Percentiles rank a stretch among this genome's conserved stretches.
Evolutionary conservation across 2,329 filamentous ascomycete species (phyloP).

Genomic region (Ceratocystis smalleyi): DNA sequence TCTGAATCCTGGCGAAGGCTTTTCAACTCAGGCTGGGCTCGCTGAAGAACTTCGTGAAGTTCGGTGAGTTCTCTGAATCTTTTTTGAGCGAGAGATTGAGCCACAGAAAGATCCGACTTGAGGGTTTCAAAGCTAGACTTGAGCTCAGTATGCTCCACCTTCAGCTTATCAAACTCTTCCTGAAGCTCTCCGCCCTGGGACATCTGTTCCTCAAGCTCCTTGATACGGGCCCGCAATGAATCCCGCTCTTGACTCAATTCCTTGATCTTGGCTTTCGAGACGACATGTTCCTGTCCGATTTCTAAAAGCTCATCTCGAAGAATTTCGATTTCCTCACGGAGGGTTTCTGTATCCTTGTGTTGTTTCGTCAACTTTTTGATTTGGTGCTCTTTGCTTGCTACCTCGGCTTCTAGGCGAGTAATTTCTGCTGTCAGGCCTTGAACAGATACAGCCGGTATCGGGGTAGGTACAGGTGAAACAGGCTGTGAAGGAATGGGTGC

Average conservation of each 20-base stretch:
- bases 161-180: constrained; percentile 17
- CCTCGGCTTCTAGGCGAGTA: constrained; percentile 34
- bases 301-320: constrained; percentile 64
- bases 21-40: constrained; percentile 73
- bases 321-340: constrained; percentile 73
- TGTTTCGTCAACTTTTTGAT: constrained; percentile 58
- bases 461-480: not conserved
- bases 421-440: constrained; percentile 35
- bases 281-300: constrained; percentile 70
- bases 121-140: constrained; percentile 53
- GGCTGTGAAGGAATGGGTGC: constrained; percentile 7
- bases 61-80: constrained; percentile 81
- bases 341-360: constrained; percentile 58
- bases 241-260: constrained; percentile 41
- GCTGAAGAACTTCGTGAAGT: constrained; percentile 62
- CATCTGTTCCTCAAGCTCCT: constrained; percentile 57
- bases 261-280: constrained; percentile 63
- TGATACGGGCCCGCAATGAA: constrained; percentile 32
- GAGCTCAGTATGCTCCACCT: constrained; percentile 48
- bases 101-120: constrained; percentile 70
- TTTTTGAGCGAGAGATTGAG: constrained; percentile 70
- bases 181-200: constrained; percentile 16
- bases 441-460: constrained; percentile 19
- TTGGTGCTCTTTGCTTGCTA: constrained; percentile 51
- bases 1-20: constrained; percentile 61